Evolutionary conservation across 2,329 filamentous ascomycete species (phyloP), one percentile per base, ranked within the genome.

Genomic region (Fusarium proliferatum): DNA sequence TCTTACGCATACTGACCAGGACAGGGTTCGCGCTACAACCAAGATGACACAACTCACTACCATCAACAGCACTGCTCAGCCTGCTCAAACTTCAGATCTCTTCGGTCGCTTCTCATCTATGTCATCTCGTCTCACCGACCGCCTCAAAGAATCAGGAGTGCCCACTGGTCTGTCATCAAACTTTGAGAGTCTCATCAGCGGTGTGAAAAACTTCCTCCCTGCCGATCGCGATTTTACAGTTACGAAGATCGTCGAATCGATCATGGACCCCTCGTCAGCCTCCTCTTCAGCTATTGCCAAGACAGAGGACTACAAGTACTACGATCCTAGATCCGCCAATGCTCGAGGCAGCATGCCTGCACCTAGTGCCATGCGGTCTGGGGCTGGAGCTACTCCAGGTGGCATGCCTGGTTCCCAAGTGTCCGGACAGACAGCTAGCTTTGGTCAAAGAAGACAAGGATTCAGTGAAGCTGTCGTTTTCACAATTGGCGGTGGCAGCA

Each of bases 41-140:
- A 94, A 96, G 73, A 98, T 98, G 94, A 98, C 96, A 19, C 97
- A 98, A 90, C 93, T 99, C 82, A 94, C 95, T 8, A 97, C 95
- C 3, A 92, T 95, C 71, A 96, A 96, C 72, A 92, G 93, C 19
- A 87, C 92, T 68, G 86, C 89, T 23, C 88, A 92, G 76, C 89
- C 90, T 73, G 80, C 81, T 82, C 82, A 73, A 23, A 91, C 93
- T 7, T 91, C 89, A 10, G 94, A 97, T 77, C 88, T 99, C 21
- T 98, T 99, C 85, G 93, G 94, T 26, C 95, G 95, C 53, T 97
- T 99, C 85, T 96, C 93, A 36, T 94, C 93, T 48, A 93, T 99
- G 72, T 96, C 94, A 16, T 96, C 93, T 48, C 93, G 96, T 43
- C 90, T 99, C 9, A 98, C 96, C 12, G 95, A 98, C 82, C 93